These are phyloP conservation scores for Middelhovenomyces tepae DNA, from an alignment of 805 yeast genomes.

Conservation along the genomic window DNA sequence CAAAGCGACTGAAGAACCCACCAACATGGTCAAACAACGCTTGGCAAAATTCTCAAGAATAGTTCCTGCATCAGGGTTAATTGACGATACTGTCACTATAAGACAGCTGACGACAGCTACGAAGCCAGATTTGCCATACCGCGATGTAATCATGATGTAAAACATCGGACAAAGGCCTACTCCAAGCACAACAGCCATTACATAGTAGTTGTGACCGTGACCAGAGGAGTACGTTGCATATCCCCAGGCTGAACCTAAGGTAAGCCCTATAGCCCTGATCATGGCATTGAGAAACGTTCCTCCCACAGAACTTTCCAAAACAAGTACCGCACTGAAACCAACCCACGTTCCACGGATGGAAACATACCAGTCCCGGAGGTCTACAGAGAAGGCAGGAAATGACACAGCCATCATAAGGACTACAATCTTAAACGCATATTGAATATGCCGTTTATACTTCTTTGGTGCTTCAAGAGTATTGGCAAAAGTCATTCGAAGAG, in stretches of 20 bases:
- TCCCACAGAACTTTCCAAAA: slow-evolving; percentile 43
- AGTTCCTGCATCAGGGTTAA: slow-evolving; percentile 32
- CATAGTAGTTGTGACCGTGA: slow-evolving; percentile 24
- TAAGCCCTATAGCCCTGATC: slow-evolving; percentile 39
- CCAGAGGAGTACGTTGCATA: slow-evolving; percentile 40
- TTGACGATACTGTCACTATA: slow-evolving; percentile 39
- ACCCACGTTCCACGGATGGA: slow-evolving; percentile 43
- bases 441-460: slow-evolving; percentile 29
- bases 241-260: slow-evolving; percentile 43
- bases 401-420: slow-evolving; percentile 39
- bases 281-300: slow-evolving; percentile 41
- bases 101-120: slow-evolving; percentile 40
- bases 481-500: slow-evolving; percentile 14
- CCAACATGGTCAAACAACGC: slow-evolving; percentile 41
- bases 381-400: slow-evolving; percentile 43
- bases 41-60: slow-evolving; percentile 39
- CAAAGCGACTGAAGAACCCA: slow-evolving; percentile 42
- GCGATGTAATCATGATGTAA: slow-evolving; percentile 37
- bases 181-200: slow-evolving; percentile 35
- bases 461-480: slow-evolving; percentile 14
- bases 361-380: slow-evolving; percentile 40
- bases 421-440: slow-evolving; percentile 40
- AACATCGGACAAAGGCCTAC: slow-evolving; percentile 40
- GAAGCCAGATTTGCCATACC: slow-evolving; percentile 44
- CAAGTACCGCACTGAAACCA: slow-evolving; percentile 43